These are phyloP conservation scores for Coemansia sp. DNA, from an alignment of 192 early-diverging fungal genomes.

Conservation along the genomic window DNA sequence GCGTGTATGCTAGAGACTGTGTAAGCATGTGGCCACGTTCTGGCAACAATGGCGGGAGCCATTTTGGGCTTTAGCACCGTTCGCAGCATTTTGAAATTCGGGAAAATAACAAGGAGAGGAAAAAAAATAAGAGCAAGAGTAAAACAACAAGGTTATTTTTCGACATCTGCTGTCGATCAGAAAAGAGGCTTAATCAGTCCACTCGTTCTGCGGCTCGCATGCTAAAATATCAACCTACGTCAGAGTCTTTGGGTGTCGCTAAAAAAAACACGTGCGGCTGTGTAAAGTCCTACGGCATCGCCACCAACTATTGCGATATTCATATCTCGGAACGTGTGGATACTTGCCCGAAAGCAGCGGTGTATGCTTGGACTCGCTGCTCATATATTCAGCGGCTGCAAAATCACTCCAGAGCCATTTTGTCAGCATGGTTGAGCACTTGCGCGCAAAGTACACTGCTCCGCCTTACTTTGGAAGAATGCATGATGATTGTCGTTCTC, in stretches of 20 bases:
- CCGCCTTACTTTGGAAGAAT: too few relatives aligned
- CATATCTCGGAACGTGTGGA: neutral
- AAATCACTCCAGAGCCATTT: neutral
- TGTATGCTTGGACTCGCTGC: neutral
- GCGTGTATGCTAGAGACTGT: neutral
- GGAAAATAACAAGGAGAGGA: too few relatives aligned
- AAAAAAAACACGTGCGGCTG: constrained; percentile 61
- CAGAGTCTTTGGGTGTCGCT: too few relatives aligned
- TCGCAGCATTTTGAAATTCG: neutral
- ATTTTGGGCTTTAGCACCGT: neutral
- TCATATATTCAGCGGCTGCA: neutral
- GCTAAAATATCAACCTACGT: too few relatives aligned
- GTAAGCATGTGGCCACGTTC: neutral
- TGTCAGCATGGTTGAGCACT: too few relatives aligned
- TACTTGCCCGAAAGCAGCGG: neutral
- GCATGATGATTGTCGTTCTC: too few relatives aligned
- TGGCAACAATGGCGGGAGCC: neutral
- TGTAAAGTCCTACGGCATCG: constrained; percentile 91
- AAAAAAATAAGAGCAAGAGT: too few relatives aligned
- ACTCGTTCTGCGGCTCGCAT: too few relatives aligned
- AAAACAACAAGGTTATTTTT: too few relatives aligned
- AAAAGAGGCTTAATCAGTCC: too few relatives aligned
- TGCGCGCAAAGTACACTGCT: too few relatives aligned
- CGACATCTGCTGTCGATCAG: too few relatives aligned
- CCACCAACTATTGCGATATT: constrained; percentile 71